Evolutionary conservation across 1,139 yeast species (phyloP), one percentile per base, ranked within the genome.

Genomic region (Geotrichum phurueaensis): DNA sequence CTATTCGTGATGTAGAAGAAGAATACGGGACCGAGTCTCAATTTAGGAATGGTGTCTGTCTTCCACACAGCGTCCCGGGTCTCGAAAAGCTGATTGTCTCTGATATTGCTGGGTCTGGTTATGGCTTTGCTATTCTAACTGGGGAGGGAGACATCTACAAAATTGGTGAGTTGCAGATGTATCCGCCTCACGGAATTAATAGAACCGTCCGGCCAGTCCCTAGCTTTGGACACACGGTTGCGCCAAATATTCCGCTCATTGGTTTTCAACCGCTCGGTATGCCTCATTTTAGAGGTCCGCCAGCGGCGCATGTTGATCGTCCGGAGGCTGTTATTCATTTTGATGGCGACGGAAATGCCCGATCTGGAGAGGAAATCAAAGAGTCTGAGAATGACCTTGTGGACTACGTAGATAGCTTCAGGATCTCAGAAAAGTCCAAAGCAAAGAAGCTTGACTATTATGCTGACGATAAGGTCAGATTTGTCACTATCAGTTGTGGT

Each of bases 21-120:
- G 58, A 58, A n/a, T 27, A 51, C n/a, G 54, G 54, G 10, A 7
- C 57, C 5, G 20, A 39, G 3, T 7, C 10, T 39, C 10, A 39
- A 56, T 62, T 6, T 51, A 54, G 29, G 4, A 45, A 22, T 43
- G 54, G 65, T 47, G 58, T 62, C 22, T 51, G 60, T 53, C 47
- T 62, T 43, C 70, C 71, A 4, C 62, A 56, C 27, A 59, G 52
- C 54, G 68, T 80, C 13, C 51, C 58, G 18, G 56, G 67, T 1
- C 71, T 73, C 58, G 69, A 75, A 68, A 69, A 78, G 20, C 70
- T 73, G 27, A 70, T 80, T 1, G 73, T 85, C 9, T 76, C 81
- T 3, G 89, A 85, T 67, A 75, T 87, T 1, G 77, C 82, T 20
- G 85, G 87, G 6, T 87, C 87, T 48, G 95, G 95, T 0, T 86